Conservation (phyloP, 2,329 filamentous ascomycete genomes). For the Botrytis galanthina region DNA sequence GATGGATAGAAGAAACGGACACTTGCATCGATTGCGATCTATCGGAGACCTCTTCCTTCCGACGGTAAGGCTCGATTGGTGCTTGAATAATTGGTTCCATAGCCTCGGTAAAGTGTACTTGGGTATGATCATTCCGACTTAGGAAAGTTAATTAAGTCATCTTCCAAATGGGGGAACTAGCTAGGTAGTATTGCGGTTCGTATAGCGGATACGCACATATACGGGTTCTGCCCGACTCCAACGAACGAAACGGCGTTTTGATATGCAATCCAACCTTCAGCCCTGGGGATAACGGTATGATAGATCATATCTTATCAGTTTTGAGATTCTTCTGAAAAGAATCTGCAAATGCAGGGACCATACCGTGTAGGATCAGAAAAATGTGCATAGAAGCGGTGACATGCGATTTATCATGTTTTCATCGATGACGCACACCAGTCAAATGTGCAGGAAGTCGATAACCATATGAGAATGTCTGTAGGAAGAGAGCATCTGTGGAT, state of each 20-base stretch:
- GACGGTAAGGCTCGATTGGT: neutral
- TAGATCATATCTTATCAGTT: constrained; percentile 1
- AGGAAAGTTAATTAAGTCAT: neutral
- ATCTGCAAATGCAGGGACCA: constrained; percentile 8
- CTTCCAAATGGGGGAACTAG: neutral
- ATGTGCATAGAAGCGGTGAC: constrained; percentile 6
- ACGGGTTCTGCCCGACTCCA: neutral
- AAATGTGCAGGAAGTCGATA: neutral
- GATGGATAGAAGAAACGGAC: neutral
- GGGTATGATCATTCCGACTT: neutral
- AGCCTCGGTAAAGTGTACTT: neutral
- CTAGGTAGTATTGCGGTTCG: neutral
- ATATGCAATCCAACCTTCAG: neutral
- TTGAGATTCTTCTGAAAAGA: neutral
- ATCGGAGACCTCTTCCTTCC: neutral
- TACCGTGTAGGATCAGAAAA: neutral
- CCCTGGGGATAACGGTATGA: neutral
- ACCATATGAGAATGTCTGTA: neutral
- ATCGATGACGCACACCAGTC: constrained; percentile 2
- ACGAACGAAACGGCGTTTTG: neutral
- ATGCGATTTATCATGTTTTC: neutral
- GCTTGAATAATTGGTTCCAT: neutral
- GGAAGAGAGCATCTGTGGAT: neutral
- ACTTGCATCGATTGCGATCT: neutral
- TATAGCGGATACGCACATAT: neutral